Conservation (phyloP, 1,284 basidiomycete species). For the Peniophora sp. region DNA sequence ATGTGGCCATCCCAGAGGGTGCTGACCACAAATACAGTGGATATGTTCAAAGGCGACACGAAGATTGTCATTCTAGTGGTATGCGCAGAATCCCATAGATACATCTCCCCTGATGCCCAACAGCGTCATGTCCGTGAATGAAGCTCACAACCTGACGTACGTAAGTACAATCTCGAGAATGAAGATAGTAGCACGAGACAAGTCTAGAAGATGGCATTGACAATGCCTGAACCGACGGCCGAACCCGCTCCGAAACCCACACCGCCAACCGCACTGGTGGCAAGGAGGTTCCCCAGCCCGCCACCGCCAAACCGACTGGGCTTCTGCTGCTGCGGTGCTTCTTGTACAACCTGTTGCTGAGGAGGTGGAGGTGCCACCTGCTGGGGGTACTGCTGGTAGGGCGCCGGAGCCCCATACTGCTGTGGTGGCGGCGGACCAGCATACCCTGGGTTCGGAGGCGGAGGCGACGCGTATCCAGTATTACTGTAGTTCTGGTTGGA, state of each 20-base stretch:
- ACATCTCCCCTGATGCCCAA: too few relatives aligned
- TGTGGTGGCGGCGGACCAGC: slow-evolving; percentile 15
- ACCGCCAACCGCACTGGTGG: slow-evolving; percentile 61
- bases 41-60: too few relatives aligned
- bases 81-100: too few relatives aligned
- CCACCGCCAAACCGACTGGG: slow-evolving; percentile 23
- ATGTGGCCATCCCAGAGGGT: too few relatives aligned
- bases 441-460: not conserved
- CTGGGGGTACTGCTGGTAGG: slow-evolving; percentile 9
- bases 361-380: slow-evolving; percentile 23
- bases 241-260: slow-evolving; percentile 60
- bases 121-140: too few relatives aligned
- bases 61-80: too few relatives aligned
- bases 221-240: slow-evolving; percentile 31
- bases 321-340: slow-evolving; percentile 41
- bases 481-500: too few relatives aligned
- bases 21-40: too few relatives aligned
- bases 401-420: slow-evolving; percentile 7
- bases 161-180: too few relatives aligned
- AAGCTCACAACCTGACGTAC: too few relatives aligned
- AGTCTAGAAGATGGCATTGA: slow-evolving; percentile 31
- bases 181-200: too few relatives aligned
- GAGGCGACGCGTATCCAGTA: not conserved
- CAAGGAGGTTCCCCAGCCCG: slow-evolving; percentile 34
- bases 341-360: slow-evolving; percentile 27